Conservation (phyloP, 2,329 filamentous ascomycete genomes). For the Phialemoniopsis sp. region DNA sequence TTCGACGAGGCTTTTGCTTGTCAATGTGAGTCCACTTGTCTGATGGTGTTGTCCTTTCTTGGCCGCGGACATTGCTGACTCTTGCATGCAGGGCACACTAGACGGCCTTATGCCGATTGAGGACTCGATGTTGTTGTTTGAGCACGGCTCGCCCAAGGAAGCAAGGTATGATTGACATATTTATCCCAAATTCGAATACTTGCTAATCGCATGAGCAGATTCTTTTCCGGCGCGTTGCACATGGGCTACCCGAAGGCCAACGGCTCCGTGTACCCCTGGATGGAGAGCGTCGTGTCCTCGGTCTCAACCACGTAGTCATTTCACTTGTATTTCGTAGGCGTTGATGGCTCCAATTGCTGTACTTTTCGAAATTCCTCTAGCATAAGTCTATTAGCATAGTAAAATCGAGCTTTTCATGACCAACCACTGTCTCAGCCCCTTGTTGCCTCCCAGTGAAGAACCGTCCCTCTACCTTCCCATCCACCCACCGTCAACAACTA, state of each 20-base stretch:
- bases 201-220: slow-evolving; percentile 17
- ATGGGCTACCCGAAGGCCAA: slow-evolving; percentile 66
- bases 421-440: no score
- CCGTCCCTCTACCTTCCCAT: slow-evolving; percentile 65
- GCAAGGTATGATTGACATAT: slow-evolving; percentile 34
- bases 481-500: slow-evolving; percentile 89
- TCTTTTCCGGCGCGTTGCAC: slow-evolving; percentile 57
- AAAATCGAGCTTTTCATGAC: no score
- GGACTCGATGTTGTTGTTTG: slow-evolving; percentile 60
- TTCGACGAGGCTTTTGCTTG: slow-evolving; percentile 52
- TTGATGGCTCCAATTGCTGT: no score
- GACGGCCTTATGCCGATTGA: slow-evolving; percentile 67
- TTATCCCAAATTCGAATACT: background rate
- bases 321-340: no score
- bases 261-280: slow-evolving; percentile 54
- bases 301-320: slow-evolving; percentile 2
- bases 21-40: slow-evolving; percentile 56
- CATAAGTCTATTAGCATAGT: no score
- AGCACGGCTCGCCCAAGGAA: slow-evolving; percentile 63
- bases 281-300: slow-evolving; percentile 48
- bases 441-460: no score
- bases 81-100: slow-evolving; percentile 43
- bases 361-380: no score
- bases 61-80: background rate
- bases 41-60: no score